Conservation (phyloP, 345 rosid species). For the Populus deltoides region DNA sequence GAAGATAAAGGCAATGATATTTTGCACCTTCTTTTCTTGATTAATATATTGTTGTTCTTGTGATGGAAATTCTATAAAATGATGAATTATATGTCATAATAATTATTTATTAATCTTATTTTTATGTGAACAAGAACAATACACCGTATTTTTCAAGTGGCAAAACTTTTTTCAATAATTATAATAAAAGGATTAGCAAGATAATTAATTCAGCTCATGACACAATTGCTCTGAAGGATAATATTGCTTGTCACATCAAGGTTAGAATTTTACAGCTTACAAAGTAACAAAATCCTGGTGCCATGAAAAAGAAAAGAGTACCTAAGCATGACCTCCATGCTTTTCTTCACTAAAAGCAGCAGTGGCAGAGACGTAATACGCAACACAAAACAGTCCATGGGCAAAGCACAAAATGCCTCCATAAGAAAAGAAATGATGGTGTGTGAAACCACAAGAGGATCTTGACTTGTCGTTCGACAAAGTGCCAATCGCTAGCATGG, state of each 20-base stretch:
- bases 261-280: not conserved
- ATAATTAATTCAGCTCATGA: not conserved
- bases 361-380: constrained; percentile 76
- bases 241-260: not conserved
- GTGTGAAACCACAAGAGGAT: constrained; percentile 80
- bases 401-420: constrained; percentile 91
- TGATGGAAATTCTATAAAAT: too few relatives aligned
- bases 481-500: constrained; percentile 71
- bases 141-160: too few relatives aligned
- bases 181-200: not conserved
- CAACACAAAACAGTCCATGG: constrained; percentile 75
- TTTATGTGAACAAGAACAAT: too few relatives aligned
- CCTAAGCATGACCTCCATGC: constrained; percentile 28
- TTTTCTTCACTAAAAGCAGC: constrained; percentile 47
- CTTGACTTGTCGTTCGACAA: constrained; percentile 72
- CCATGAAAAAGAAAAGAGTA: not conserved
- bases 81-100: too few relatives aligned
- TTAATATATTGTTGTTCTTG: too few relatives aligned
- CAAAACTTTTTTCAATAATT: too few relatives aligned
- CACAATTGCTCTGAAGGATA: not conserved
- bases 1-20: too few relatives aligned
- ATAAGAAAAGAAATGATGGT: constrained; percentile 78
- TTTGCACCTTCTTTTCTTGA: too few relatives aligned
- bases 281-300: not conserved
- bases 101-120: too few relatives aligned